A percentile compares a stretch with the other conserved stretches of the same genome.
These are phyloP conservation scores for Mycena floridula DNA, from an alignment of 768 basidiomycete genomes.

Conservation along the genomic window DNA sequence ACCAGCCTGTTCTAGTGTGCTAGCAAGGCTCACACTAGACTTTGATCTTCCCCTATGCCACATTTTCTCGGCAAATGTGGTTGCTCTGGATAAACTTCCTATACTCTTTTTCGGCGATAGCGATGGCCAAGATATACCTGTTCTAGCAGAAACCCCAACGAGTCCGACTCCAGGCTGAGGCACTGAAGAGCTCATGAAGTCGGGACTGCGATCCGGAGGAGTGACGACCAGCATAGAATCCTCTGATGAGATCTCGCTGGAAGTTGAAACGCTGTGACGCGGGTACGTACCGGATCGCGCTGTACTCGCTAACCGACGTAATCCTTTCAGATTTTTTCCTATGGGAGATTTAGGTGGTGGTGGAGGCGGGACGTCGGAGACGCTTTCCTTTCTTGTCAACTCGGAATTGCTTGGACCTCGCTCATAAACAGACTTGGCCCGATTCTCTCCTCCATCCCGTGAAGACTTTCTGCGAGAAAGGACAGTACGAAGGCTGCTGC, in stretches of 20 bases:
- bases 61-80: slow-evolving; percentile 57
- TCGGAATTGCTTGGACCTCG: background rate
- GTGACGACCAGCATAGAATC: slow-evolving; percentile 58
- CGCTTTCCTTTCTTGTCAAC: background rate
- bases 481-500: slow-evolving; percentile 10
- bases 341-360: slow-evolving; percentile 47
- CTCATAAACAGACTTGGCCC: slow-evolving; percentile 4
- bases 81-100: slow-evolving; percentile 38
- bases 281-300: slow-evolving; percentile 35
- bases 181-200: slow-evolving; percentile 17
- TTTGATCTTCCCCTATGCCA: slow-evolving; percentile 49
- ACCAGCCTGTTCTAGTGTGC: slow-evolving; percentile 35
- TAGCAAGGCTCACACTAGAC: slow-evolving; percentile 41
- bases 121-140: slow-evolving; percentile 40
- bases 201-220: slow-evolving; percentile 42
- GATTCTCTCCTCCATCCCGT: background rate
- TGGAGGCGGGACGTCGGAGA: slow-evolving; percentile 25
- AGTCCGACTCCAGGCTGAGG: background rate
- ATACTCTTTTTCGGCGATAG: slow-evolving; percentile 46
- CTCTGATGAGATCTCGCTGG: slow-evolving; percentile 61
- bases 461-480: slow-evolving; percentile 13
- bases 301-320: slow-evolving; percentile 41
- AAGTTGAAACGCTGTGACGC: slow-evolving; percentile 54
- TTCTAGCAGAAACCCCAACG: slow-evolving; percentile 11
- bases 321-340: slow-evolving; percentile 41